Evolutionary conservation across 1,139 yeast species (phyloP).

Genomic region (Kurtzmaniella quercitrusa): DNA sequence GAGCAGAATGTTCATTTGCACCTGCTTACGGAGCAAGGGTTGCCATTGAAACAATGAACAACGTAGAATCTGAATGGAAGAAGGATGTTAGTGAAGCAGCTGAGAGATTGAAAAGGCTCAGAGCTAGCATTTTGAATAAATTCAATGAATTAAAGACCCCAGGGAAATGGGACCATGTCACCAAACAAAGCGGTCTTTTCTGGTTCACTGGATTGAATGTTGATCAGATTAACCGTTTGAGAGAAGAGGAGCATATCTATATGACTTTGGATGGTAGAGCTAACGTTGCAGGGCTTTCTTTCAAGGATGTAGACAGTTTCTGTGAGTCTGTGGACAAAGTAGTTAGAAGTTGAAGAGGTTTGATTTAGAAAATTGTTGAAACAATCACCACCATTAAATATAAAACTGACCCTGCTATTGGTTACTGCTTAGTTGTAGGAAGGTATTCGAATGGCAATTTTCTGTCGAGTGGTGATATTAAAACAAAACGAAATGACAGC

Average conservation of each 20-base stretch:
- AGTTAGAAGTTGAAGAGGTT: slow-evolving; percentile 24
- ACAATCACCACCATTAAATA: too few species aligned
- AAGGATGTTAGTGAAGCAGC: slow-evolving; percentile 28
- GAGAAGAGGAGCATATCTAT: slow-evolving; percentile 33
- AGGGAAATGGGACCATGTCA: slow-evolving; percentile 38
- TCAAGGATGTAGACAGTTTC: slow-evolving; percentile 31
- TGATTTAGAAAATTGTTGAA: too few species aligned
- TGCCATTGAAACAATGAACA: slow-evolving; percentile 24
- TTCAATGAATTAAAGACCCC: slow-evolving; percentile 35
- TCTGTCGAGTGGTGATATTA: too few species aligned
- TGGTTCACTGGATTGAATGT: slow-evolving; percentile 40
- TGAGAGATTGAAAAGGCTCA: slow-evolving; percentile 24
- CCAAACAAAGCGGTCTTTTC: slow-evolving; percentile 37
- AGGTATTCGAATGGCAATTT: slow-evolving; percentile 1
- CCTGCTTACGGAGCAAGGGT: slow-evolving; percentile 46
- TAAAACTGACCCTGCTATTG: background rate
- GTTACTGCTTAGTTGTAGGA: too few species aligned
- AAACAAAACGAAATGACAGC: too few species aligned
- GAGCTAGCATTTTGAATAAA: slow-evolving; percentile 23
- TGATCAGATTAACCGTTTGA: slow-evolving; percentile 27
- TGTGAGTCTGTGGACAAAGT: slow-evolving; percentile 34
- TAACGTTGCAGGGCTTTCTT: slow-evolving; percentile 42
- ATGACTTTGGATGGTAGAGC: slow-evolving; percentile 36
- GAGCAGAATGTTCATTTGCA: slow-evolving; percentile 41
- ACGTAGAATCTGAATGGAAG: slow-evolving; percentile 30